Evolutionary conservation across 2,329 filamentous ascomycete species (phyloP), one percentile per base, ranked within the genome.

Genomic region (Eutypa lata): DNA sequence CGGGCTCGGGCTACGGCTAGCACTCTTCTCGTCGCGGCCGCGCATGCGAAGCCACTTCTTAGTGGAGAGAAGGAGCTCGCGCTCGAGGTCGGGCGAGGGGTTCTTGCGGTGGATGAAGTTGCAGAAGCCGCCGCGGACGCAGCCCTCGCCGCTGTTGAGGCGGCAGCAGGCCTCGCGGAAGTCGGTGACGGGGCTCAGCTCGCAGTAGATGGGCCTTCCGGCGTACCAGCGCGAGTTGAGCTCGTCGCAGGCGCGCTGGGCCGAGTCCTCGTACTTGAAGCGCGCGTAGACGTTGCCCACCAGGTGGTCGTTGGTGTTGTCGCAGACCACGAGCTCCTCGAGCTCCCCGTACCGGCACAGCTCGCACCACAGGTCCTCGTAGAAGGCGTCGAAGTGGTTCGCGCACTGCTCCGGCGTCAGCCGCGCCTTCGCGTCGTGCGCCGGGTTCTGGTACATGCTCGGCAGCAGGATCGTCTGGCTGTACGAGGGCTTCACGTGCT

Each of bases 341-440:
- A 97, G 81, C 76, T 97, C 91, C 62, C 94, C 94, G 72, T 95
- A 99, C 76, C 96, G 91, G 87, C 94, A 97, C 79, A 99, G 90
- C 83, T 99, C 94, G 77, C 93, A 97, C 93, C 94, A 99, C 62
- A 99, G 91, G 72, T 99, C 94, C 78, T 99, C 94, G 80, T 99
- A 99, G 74, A 99, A 99, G 68, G 94, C 94, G 75, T 99, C 94
- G 71, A 99, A 99, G 82, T 99, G 94, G 78, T 96, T 96, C 76
- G 97, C 93, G 71, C 97, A 88, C 80, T 99, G 94, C 63, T 85
- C 88, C 7, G 91, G 78, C 76, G 96, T 97, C 89, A 99, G 96
- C 77, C 92, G 94, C 81, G 87, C 94, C 78, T 96, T 95, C 47
- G 90, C 87, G 73, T 97, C 92, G 83, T 96, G 96, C 58, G 91